Evolutionary conservation across 176 grass and related monocot species (phyloP).

Genomic region (Musa beccarii): DNA sequence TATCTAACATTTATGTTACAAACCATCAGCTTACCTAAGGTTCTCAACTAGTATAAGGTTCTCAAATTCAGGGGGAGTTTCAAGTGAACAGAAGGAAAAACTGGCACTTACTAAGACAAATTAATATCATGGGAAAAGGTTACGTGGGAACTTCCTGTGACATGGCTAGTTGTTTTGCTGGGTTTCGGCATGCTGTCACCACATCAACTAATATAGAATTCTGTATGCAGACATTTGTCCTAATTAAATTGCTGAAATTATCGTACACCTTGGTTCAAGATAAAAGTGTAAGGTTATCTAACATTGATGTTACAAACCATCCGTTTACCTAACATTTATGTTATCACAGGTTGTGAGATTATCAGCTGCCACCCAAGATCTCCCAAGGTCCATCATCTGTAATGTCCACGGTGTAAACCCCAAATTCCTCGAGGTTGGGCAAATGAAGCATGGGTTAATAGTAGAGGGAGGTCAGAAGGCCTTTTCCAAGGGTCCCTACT

Average conservation of each 20-base stretch:
- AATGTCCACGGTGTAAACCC: constrained; percentile 98
- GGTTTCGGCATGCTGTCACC: too few relatives aligned
- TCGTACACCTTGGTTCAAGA: neutral
- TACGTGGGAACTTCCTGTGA: too few relatives aligned
- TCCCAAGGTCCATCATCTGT: constrained; percentile 77
- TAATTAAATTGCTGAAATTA: too few relatives aligned
- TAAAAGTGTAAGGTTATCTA: neutral
- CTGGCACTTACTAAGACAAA: too few relatives aligned
- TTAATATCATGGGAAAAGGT: too few relatives aligned
- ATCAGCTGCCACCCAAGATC: constrained; percentile 84
- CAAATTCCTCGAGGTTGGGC: constrained; percentile 80
- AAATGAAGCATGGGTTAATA: constrained; percentile 53
- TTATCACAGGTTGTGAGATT: constrained; percentile 75
- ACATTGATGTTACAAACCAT: neutral
- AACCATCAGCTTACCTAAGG: neutral
- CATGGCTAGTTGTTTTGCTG: too few relatives aligned
- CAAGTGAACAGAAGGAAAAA: too few relatives aligned
- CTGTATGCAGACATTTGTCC: too few relatives aligned
- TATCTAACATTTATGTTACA: neutral
- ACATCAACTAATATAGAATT: too few relatives aligned
- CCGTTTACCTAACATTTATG: neutral
- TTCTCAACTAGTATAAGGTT: too few relatives aligned
- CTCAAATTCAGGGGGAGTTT: too few relatives aligned
- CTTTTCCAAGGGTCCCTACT: constrained; percentile 87
- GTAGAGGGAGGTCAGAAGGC: constrained; percentile 31